A percentile compares a stretch with the other conserved stretches of the same genome.
Evolutionary conservation across 1,284 basidiomycete species (phyloP).

Genomic region (Malassezia nana): DNA sequence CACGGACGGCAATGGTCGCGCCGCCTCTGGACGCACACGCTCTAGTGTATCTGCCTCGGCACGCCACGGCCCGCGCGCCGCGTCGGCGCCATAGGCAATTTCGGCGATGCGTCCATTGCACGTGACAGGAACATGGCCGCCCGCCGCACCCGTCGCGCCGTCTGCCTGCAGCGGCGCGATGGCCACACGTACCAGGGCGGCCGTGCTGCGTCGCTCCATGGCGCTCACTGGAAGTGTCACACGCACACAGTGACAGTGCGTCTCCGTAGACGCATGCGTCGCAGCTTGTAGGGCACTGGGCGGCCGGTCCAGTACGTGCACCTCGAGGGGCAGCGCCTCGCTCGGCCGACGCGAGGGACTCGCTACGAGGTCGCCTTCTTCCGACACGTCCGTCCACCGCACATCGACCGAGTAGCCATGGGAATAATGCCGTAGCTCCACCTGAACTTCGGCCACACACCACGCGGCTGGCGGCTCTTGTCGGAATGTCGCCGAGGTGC

Average conservation of each 20-base stretch:
- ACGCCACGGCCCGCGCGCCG: background rate
- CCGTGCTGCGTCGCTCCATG: background rate
- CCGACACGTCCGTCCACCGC: conserved; percentile 14
- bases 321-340: conserved; percentile 24
- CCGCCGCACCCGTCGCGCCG: background rate
- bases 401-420: conserved; percentile 40
- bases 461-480: conserved; percentile 18
- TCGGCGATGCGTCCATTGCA: conserved; percentile 17
- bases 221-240: conserved; percentile 22
- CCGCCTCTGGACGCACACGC: background rate
- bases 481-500: conserved; percentile 17
- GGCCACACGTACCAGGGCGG: conserved; percentile 23
- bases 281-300: conserved; percentile 44
- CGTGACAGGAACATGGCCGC: conserved; percentile 16
- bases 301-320: conserved; percentile 35
- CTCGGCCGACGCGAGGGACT: background rate
- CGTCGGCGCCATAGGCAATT: conserved; percentile 15
- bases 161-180: conserved; percentile 12
- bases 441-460: conserved; percentile 36
- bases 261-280: conserved; percentile 34
- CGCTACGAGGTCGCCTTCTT: background rate
- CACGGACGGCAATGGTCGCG: background rate
- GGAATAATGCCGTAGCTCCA: conserved; percentile 42
- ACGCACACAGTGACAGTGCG: conserved; percentile 39
- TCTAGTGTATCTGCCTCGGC: conserved; percentile 7